Percentiles rank a stretch among this genome's conserved stretches.
These are phyloP conservation scores for Closterium sp. DNA, from an alignment of 139 green algal species.

Conservation along the genomic window DNA sequence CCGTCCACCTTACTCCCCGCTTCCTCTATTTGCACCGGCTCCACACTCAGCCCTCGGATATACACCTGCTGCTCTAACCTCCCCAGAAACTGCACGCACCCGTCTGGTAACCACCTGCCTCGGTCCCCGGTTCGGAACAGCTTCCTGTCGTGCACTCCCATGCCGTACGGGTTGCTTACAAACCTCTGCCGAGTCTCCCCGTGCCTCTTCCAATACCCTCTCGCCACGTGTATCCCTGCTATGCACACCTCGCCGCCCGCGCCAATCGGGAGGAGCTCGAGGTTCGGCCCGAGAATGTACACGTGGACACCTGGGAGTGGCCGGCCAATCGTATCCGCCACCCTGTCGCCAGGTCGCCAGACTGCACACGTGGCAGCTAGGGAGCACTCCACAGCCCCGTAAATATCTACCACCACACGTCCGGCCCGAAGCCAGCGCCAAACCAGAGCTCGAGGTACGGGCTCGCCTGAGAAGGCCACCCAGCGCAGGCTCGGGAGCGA, in stretches of 20 bases:
- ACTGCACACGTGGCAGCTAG: conserved; percentile 13
- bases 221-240: conserved; percentile 27
- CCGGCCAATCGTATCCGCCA: conserved; percentile 28
- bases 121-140: conserved; percentile 39
- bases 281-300: conserved; percentile 32
- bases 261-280: conserved; percentile 24
- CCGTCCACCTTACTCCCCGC: conserved; percentile 14
- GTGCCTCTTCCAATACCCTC: conserved; percentile 38
- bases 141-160: conserved; percentile 4
- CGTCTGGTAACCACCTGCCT: conserved; percentile 32
- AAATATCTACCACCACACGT: conserved; percentile 23
- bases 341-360: conserved; percentile 21
- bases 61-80: conserved; percentile 47
- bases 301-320: conserved; percentile 28
- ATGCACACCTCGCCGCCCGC: conserved; percentile 40
- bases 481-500: conserved; percentile 8
- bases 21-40: conserved; percentile 32
- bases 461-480: conserved; percentile 29
- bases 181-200: conserved; percentile 31
- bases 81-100: conserved; percentile 35
- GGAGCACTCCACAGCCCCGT: conserved; percentile 13
- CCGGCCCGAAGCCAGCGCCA: conserved; percentile 24
- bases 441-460: conserved; percentile 14
- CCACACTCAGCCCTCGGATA: conserved; percentile 7
- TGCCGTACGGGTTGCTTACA: conserved; percentile 35